phyloP scores from a whole-genome alignment of 306 rosid species.

The Cucurbita pepo region DNA sequence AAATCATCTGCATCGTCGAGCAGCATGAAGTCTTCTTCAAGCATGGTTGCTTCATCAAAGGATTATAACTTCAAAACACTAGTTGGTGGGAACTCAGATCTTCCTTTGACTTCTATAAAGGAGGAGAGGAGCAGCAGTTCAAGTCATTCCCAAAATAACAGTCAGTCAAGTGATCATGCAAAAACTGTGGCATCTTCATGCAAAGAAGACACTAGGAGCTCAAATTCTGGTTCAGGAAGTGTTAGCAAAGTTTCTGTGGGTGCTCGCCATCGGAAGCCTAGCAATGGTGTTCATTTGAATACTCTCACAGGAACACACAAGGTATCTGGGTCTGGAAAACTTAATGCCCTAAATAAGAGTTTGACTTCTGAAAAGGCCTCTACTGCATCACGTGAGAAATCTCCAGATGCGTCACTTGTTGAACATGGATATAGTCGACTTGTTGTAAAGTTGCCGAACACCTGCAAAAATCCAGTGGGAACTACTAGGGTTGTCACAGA shows the following conservation, averaged over 20 bases:
- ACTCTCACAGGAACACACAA: slow-evolving; percentile 29
- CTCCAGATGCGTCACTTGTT: slow-evolving; percentile 24
- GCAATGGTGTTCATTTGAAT: slow-evolving; percentile 39
- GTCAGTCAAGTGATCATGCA: slow-evolving; percentile 70
- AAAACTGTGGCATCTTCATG: slow-evolving; percentile 23
- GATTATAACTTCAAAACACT: slow-evolving; percentile 31
- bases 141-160: slow-evolving; percentile 70
- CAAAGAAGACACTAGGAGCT: slow-evolving; percentile 32
- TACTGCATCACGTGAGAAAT: slow-evolving; percentile 14
- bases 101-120: slow-evolving; percentile 43
- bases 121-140: slow-evolving; percentile 86
- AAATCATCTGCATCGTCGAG: slow-evolving; percentile 38
- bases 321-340: slow-evolving; percentile 40
- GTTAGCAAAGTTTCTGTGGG: slow-evolving; percentile 41
- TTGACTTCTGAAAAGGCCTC: slow-evolving; percentile 27
- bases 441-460: slow-evolving; percentile 57
- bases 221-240: slow-evolving; percentile 50
- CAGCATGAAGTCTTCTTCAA: slow-evolving; percentile 23
- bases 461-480: slow-evolving; percentile 32
- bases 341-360: slow-evolving; percentile 22
- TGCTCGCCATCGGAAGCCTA: slow-evolving; percentile 45
- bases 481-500: slow-evolving; percentile 34
- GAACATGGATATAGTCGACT: slow-evolving; percentile 43
- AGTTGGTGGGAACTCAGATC: slow-evolving; percentile 35
- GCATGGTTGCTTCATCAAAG: slow-evolving; percentile 18